Evolutionary conservation across 176 grass and related monocot genomes (phyloP), one percentile per base, ranked within the genome.

Genomic region (Tillandsia leiboldiana): DNA sequence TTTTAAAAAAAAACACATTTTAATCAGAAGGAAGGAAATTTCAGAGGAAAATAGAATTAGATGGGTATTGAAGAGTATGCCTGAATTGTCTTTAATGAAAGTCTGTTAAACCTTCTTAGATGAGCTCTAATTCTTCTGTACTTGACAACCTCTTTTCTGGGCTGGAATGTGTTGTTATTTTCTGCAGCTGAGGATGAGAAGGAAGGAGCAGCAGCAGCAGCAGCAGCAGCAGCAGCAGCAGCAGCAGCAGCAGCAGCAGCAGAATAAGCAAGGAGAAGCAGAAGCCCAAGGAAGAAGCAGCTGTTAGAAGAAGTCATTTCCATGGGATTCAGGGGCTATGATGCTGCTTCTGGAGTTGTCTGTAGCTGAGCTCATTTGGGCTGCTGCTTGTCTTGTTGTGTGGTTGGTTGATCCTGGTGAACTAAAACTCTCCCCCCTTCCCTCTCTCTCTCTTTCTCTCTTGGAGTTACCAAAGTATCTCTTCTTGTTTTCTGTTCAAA

Each of bases 1-100:
- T 58, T 17, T 9, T 57, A 23, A 53, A 29, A 9, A 26, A 57
- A 54, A 23, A 53, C 15, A 9, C 13, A 57, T 8, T 10, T 17
- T 62, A 12, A 22, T 26, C 12, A 52, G 8, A 78, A 69, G 68
- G 9, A 18, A 22, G 22, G 50, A 48, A 22, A 61, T 15, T 12
- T 62, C 11, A 49, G 58, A 22, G 65, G 51, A 64, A 23, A 51
- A 51, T n/a, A 72, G 51, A 51, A n/a, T n/a, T n/a, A 64, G 56
- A 56, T 18, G 62, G 68, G 14, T 50, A 65, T 12, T 49, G 54
- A 27, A 15, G 12, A 64, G 11, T 68, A 72, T 84, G 71, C 92
- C 92, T 99, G 78, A 78, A 94, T 94, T 65, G 82, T 94, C 78
- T 84, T 86, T 61, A 88, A 22, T 2, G 95, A 78, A 71, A 87